Conservation (phyloP, 2,329 filamentous ascomycete genomes). For the Coniochaeta sp. region DNA sequence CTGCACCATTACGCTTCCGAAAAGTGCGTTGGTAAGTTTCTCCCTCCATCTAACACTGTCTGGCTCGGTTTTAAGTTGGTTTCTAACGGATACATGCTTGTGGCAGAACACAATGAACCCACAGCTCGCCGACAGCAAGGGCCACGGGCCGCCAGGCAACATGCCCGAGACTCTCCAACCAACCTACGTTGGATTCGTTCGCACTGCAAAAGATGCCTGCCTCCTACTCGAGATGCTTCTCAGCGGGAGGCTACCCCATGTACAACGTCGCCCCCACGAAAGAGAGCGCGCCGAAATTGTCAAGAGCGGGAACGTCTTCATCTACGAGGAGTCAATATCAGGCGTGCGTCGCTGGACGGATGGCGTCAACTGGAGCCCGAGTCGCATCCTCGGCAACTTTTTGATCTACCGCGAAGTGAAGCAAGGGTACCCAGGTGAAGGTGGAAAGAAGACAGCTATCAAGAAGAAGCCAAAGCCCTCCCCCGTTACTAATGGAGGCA, state of each 20-base stretch:
- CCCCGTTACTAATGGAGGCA: too few relatives aligned
- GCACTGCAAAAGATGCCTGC: slow-evolving; percentile 68
- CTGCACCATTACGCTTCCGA: too few relatives aligned
- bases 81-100: too few relatives aligned
- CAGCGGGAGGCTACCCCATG: slow-evolving; percentile 62
- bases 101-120: too few relatives aligned
- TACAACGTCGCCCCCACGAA: slow-evolving; percentile 79
- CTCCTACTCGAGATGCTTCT: slow-evolving; percentile 76
- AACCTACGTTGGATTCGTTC: slow-evolving; percentile 46
- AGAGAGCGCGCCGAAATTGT: slow-evolving; percentile 72
- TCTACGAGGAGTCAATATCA: slow-evolving; percentile 85
- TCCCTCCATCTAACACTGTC: too few relatives aligned
- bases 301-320: slow-evolving; percentile 77
- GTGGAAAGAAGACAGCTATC: slow-evolving; percentile 78
- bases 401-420: slow-evolving; percentile 79
- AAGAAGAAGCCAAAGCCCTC: slow-evolving; percentile 49
- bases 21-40: too few relatives aligned
- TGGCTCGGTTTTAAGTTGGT: too few relatives aligned
- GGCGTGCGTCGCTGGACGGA: slow-evolving; percentile 95
- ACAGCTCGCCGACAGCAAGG: too few relatives aligned
- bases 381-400: slow-evolving; percentile 77
- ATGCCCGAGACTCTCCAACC: slow-evolving; percentile 29
- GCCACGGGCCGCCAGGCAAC: slow-evolving; percentile 46
- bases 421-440: slow-evolving; percentile 63
- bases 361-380: slow-evolving; percentile 85